Evolutionary conservation across 2,329 filamentous ascomycete species (phyloP).

Genomic region (Pezicula radicicola): DNA sequence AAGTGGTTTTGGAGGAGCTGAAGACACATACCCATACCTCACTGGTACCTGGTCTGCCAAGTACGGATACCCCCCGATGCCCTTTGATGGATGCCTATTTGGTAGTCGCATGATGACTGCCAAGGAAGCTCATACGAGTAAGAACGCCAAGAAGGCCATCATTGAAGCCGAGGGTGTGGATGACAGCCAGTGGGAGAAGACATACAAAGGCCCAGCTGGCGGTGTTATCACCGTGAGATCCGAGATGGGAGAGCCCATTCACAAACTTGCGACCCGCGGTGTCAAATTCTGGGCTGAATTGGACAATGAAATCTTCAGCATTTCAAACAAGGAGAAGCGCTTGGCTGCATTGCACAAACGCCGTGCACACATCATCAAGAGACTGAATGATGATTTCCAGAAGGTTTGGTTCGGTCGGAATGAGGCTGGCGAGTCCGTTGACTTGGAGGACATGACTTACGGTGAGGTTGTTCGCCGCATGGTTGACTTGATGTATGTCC

Average conservation of each 20-base stretch:
- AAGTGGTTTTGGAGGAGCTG: constrained; percentile 85
- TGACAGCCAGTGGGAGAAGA: constrained; percentile 85
- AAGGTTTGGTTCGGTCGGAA: constrained; percentile 96
- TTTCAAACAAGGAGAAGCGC: constrained; percentile 86
- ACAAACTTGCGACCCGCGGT: constrained; percentile 96
- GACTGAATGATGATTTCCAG: constrained; percentile 93
- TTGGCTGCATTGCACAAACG: constrained; percentile 84
- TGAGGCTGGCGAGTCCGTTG: constrained; percentile 73
- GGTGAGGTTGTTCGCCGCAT: constrained; percentile 81
- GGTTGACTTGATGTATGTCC: constrained; percentile 88
- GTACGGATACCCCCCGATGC: constrained; percentile 88
- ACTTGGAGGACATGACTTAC: constrained; percentile 96
- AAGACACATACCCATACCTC: constrained; percentile 90
- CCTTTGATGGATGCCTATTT: constrained; percentile 87
- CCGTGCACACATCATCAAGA: constrained; percentile 88
- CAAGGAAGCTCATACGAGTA: constrained; percentile 87
- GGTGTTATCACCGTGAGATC: constrained; percentile 96
- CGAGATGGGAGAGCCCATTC: constrained; percentile 99
- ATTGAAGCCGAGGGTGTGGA: constrained; percentile 80
- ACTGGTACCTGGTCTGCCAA: constrained; percentile 85
- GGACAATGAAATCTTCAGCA: constrained; percentile 95
- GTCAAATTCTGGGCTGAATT: constrained; percentile 98
- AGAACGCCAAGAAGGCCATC: constrained; percentile 85
- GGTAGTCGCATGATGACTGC: constrained; percentile 94
- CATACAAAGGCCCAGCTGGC: constrained; percentile 86